phyloP scores from a whole-genome alignment of 305 asterid species.

The Withania somnifera region DNA sequence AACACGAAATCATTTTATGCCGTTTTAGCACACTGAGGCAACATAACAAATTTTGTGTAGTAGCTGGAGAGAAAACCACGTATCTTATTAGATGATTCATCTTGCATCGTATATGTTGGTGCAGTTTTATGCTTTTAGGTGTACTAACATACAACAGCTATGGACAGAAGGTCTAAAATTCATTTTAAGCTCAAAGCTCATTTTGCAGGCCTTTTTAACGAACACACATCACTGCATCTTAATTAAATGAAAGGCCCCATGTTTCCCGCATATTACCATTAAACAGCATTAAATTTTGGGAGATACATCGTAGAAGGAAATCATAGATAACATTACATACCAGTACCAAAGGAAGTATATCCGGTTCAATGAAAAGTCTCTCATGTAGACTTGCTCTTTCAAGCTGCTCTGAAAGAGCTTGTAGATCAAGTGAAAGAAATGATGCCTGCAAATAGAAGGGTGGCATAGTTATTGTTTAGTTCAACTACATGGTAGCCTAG shows the following conservation, averaged over 20 bases:
- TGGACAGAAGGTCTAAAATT: not conserved
- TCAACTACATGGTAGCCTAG: not conserved
- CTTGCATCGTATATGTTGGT: not conserved
- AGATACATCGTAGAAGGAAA: not conserved
- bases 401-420: conserved; percentile 63
- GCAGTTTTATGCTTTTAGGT: not conserved
- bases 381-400: conserved; percentile 56
- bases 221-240: not conserved
- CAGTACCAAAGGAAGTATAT: conserved; percentile 50
- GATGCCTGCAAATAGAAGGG: conserved; percentile 46
- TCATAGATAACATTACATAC: conserved; percentile 20
- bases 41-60: not conserved
- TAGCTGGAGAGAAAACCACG: not conserved
- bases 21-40: not conserved
- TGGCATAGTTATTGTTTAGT: not conserved
- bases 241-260: not conserved
- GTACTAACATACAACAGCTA: not conserved
- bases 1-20: not conserved
- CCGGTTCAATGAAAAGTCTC: conserved; percentile 65
- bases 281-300: not conserved
- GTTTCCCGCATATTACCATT: not conserved
- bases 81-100: not conserved
- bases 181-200: not conserved
- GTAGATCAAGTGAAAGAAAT: conserved; percentile 71
- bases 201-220: not conserved